Percentiles rank a stretch among this genome's conserved stretches.
Evolutionary conservation across 148 eudicot genomes (phyloP).

Genomic region (Bassia scoparia): DNA sequence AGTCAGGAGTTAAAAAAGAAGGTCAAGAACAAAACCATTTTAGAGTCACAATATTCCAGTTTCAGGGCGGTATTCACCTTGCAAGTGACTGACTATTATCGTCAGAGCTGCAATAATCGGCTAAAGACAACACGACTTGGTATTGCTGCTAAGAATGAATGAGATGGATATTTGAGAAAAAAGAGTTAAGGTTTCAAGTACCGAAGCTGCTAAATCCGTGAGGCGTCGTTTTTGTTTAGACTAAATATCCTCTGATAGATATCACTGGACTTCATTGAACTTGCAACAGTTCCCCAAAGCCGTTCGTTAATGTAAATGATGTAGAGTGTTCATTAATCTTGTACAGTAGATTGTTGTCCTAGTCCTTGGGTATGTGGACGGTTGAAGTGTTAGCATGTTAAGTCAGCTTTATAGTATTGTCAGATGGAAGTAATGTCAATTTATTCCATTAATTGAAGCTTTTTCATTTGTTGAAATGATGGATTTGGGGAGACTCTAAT

Average conservation of each 20-base stretch:
- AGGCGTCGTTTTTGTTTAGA: constrained; percentile 71
- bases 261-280: not conserved
- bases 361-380: not conserved
- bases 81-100: constrained; percentile 70
- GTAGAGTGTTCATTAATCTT: not conserved
- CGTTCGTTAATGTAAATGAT: not conserved
- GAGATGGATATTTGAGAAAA: constrained; percentile 27
- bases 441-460: too few species aligned
- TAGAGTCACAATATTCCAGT: constrained; percentile 34
- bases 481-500: too few species aligned
- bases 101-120: constrained; percentile 37
- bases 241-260: constrained; percentile 16
- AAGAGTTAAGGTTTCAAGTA: constrained; percentile 37
- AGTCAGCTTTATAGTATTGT: not conserved
- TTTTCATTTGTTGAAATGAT: too few species aligned
- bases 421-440: too few species aligned
- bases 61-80: constrained; percentile 45
- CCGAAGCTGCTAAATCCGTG: constrained; percentile 64
- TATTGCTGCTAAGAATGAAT: constrained; percentile 19
- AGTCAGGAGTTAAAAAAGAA: constrained; percentile 28
- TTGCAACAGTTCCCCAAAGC: not conserved
- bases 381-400: constrained; percentile 5
- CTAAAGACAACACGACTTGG: constrained; percentile 32
- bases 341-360: not conserved
- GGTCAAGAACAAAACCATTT: constrained; percentile 30